Evolutionary conservation across 2,329 filamentous ascomycete species (phyloP).

Genomic region (Penicillium sp.): DNA sequence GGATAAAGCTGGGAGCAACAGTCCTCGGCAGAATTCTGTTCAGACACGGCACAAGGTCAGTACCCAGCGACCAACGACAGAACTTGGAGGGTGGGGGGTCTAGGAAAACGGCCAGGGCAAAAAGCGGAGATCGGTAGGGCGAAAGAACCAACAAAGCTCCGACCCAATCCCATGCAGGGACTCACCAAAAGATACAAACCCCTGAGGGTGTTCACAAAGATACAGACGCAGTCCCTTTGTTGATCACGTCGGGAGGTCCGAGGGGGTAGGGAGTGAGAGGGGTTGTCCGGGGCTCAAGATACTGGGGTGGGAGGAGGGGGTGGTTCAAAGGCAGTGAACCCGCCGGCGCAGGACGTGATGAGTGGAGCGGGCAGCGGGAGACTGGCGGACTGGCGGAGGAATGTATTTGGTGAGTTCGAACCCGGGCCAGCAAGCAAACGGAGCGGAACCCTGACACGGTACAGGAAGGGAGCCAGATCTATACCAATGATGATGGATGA

Average conservation of each 20-base stretch:
- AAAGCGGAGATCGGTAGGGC: constrained; percentile 25
- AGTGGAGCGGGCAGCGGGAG: constrained; percentile 10
- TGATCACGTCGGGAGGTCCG: constrained; percentile 1
- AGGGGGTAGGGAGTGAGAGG: constrained; percentile 13
- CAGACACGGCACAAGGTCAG: not conserved
- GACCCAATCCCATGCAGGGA: constrained; percentile 20
- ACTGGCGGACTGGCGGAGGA: constrained; percentile 9
- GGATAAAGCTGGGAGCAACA: constrained; percentile 26
- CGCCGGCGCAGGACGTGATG: constrained; percentile 23
- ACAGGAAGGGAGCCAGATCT: constrained; percentile 18
- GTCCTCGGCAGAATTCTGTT: constrained; percentile 19
- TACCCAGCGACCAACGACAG: not conserved
- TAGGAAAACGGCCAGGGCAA: constrained; percentile 1
- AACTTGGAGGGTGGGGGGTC: not conserved
- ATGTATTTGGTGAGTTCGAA: constrained; percentile 4
- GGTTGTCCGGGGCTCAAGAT: constrained; percentile 15
- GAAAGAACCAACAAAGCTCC: constrained; percentile 29
- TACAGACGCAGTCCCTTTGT: constrained; percentile 14
- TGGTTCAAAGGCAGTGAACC: constrained; percentile 23
- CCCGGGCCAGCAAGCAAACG: constrained; percentile 9
- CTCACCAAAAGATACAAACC: constrained; percentile 17
- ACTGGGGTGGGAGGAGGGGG: constrained; percentile 17
- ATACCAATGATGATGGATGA: constrained; percentile 29
- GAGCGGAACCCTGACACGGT: constrained; percentile 14
- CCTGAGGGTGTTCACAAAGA: constrained; percentile 12